A percentile compares a stretch with the other conserved stretches of the same genome.
Conservation (phyloP, 2,329 filamentous ascomycete species). For the Pseudogymnoascus sp. region DNA sequence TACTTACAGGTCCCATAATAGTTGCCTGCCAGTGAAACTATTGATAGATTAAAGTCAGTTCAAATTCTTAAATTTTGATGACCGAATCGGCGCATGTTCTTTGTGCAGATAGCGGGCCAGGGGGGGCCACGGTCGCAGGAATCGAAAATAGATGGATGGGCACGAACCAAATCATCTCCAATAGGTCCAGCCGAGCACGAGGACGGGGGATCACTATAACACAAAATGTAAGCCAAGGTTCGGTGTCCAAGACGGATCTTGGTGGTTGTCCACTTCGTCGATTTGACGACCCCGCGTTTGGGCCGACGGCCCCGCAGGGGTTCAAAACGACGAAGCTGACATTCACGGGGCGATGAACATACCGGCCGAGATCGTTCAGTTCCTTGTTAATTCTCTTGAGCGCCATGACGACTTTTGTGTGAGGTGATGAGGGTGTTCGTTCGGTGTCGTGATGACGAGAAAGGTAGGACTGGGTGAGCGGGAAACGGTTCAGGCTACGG, state of each 20-base stretch:
- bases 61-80: constrained; percentile 11
- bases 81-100: constrained; percentile 6
- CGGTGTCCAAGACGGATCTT: not conserved
- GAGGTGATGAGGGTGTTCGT: constrained; percentile 19
- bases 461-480: constrained; percentile 15
- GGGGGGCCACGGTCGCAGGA: not conserved
- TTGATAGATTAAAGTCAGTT: constrained; percentile 28
- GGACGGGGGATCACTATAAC: constrained; percentile 82
- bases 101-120: not conserved
- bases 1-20: constrained; percentile 96
- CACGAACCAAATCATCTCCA: constrained; percentile 92
- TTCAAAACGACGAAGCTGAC: not conserved
- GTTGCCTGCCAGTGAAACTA: constrained; percentile 99
- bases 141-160: not conserved
- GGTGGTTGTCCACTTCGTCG: constrained; percentile 28
- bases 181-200: constrained; percentile 97
- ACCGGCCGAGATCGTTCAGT: constrained; percentile 84
- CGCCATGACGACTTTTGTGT: constrained; percentile 51
- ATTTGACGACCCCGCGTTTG: constrained; percentile 27
- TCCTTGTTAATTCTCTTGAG: constrained; percentile 95
- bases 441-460: constrained; percentile 30
- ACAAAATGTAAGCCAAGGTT: constrained; percentile 18
- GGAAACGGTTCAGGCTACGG: constrained; percentile 10
- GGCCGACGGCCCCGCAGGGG: constrained; percentile 23
- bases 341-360: constrained; percentile 33